Evolutionary conservation across 257 asterid genomes (phyloP).

Genomic region (Rehmannia glutinosa): DNA sequence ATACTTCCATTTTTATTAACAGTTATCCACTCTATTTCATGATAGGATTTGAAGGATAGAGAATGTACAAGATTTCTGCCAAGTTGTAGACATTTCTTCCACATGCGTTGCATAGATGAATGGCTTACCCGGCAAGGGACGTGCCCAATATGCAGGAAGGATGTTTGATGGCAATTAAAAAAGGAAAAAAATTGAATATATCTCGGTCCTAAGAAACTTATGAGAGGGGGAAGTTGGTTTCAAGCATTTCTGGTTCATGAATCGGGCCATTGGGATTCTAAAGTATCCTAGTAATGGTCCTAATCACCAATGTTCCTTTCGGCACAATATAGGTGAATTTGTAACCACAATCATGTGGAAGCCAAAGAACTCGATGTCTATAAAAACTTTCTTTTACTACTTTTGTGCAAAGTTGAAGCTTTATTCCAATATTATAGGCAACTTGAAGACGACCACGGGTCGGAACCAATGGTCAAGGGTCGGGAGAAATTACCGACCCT

Average conservation of each 20-base stretch:
- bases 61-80: conserved; percentile 55
- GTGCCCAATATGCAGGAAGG: conserved; percentile 81
- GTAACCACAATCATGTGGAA: conserved; percentile 7
- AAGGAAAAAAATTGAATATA: not conserved
- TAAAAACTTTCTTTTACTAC: not conserved
- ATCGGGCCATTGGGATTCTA: not conserved
- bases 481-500: too few species aligned
- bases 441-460: too few species aligned
- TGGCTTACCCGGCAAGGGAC: conserved; percentile 72
- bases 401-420: not conserved
- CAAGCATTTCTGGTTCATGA: conserved; percentile 20
- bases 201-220: not conserved
- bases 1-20: not conserved
- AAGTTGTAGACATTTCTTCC: conserved; percentile 66
- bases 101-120: conserved; percentile 65
- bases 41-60: conserved; percentile 66
- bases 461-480: too few species aligned
- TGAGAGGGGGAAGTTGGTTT: not conserved
- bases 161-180: conserved; percentile 25
- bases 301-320: too few species aligned
- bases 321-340: too few species aligned
- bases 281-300: too few species aligned
- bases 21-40: not conserved
- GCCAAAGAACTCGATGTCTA: conserved; percentile 10
- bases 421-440: not conserved